These are phyloP conservation scores for Aspergillus carbonarius DNA, from an alignment of 2,329 filamentous ascomycete species.

Conservation along the genomic window DNA sequence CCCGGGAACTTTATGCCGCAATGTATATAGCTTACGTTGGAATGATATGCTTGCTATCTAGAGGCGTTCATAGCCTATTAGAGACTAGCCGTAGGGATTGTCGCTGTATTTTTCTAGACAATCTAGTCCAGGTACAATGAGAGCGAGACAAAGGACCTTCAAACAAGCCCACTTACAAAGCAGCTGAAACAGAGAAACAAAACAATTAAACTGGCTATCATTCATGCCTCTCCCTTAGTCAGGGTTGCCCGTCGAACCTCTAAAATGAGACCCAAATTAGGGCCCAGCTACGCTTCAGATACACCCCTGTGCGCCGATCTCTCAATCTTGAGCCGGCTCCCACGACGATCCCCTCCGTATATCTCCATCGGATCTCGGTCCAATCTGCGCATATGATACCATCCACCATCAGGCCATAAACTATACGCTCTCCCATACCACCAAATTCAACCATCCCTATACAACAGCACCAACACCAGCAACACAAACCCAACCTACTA, in stretches of 20 bases:
- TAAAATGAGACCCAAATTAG: background rate
- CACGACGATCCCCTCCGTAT: background rate
- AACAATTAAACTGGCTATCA: no score
- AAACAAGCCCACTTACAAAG: no score
- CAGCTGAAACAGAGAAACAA: no score
- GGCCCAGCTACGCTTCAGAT: background rate
- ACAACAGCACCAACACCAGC: background rate
- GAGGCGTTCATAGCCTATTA: background rate
- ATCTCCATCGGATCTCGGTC: slow-evolving; percentile 13
- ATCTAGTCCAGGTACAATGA: no score
- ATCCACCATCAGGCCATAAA: background rate
- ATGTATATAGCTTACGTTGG: background rate
- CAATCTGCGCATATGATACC: background rate
- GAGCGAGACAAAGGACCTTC: no score
- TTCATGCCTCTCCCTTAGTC: background rate
- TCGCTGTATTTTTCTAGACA: no score
- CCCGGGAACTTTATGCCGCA: background rate
- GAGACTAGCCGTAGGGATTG: background rate
- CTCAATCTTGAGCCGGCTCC: background rate
- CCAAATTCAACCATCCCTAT: background rate
- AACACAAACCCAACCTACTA: background rate
- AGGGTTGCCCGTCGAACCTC: background rate
- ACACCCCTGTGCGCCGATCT: background rate
- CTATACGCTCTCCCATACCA: background rate
- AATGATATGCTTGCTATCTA: background rate